Percentiles rank a stretch among this genome's conserved stretches.
Evolutionary conservation across 2,329 filamentous ascomycete species (phyloP).

Genomic region (Aspergillus fijiensis): DNA sequence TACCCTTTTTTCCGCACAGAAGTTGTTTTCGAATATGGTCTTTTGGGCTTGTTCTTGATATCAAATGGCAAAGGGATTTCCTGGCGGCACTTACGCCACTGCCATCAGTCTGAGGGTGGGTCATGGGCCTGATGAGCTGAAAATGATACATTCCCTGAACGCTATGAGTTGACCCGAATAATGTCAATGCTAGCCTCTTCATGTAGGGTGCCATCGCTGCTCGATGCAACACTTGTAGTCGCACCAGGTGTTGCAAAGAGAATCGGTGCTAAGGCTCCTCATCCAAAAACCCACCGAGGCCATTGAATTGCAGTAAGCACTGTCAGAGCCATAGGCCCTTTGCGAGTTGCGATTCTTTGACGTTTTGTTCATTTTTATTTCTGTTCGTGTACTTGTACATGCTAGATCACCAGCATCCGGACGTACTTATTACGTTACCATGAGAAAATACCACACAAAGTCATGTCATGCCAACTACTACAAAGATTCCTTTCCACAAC

Average conservation of each 20-base stretch:
- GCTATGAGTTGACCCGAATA: slow-evolving; percentile 6
- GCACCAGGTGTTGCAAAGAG: slow-evolving; percentile 2
- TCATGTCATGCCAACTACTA: not conserved
- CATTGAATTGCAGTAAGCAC: slow-evolving; percentile 9
- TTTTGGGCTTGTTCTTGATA: slow-evolving; percentile 5
- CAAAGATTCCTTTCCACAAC: not conserved
- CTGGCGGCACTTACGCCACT: slow-evolving; percentile 3
- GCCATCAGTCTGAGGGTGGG: slow-evolving; percentile 7
- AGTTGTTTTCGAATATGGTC: slow-evolving; percentile 8
- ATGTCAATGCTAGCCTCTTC: slow-evolving; percentile 4
- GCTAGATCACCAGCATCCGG: slow-evolving; percentile 22
- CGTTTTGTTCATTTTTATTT: slow-evolving; percentile 17
- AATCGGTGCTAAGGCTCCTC: slow-evolving; percentile 3
- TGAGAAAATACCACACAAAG: slow-evolving; percentile 9
- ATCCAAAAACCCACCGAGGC: slow-evolving; percentile 1
- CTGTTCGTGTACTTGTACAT: slow-evolving; percentile 33
- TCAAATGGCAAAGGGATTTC: not conserved
- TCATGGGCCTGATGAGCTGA: slow-evolving; percentile 2
- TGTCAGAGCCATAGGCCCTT: not conserved
- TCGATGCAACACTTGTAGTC: slow-evolving; percentile 12
- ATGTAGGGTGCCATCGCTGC: slow-evolving; percentile 12
- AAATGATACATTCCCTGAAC: not conserved
- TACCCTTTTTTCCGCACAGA: not conserved
- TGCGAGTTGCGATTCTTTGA: slow-evolving; percentile 10
- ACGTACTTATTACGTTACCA: slow-evolving; percentile 15